These are phyloP conservation scores for Scalesia atractyloides DNA, from an alignment of 129 eudicot genomes.

Conservation along the genomic window DNA sequence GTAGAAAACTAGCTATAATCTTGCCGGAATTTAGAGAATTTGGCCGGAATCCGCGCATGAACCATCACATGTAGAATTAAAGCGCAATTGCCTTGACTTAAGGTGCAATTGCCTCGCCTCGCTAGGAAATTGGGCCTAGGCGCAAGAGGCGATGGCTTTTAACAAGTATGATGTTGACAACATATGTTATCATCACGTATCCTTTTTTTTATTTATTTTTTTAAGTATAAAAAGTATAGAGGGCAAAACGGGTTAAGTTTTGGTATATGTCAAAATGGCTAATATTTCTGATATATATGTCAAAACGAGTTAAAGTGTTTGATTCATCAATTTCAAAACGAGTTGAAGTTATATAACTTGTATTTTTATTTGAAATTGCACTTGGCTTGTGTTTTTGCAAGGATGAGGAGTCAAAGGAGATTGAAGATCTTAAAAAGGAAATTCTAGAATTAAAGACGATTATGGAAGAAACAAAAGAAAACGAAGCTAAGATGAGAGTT, in stretches of 20 bases:
- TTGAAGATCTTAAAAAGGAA: conserved; percentile 20
- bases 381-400: conserved; percentile 31
- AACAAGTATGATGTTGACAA: conserved; percentile 11
- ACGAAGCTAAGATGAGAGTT: conserved; percentile 8
- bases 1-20: too few relatives aligned
- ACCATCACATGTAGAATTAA: too few relatives aligned
- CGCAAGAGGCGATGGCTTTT: too few relatives aligned
- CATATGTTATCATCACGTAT: neutral
- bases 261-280: neutral
- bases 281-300: neutral
- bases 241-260: neutral
- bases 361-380: neutral
- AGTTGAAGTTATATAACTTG: neutral
- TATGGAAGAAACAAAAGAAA: conserved; percentile 18
- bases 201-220: neutral
- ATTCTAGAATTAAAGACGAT: conserved; percentile 31
- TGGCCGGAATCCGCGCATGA: too few relatives aligned
- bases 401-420: conserved; percentile 34
- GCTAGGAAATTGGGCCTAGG: too few relatives aligned
- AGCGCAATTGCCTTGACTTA: too few relatives aligned
- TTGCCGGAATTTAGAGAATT: too few relatives aligned
- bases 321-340: neutral
- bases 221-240: neutral
- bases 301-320: neutral
- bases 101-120: too few relatives aligned